These are phyloP conservation scores for Sindora glabra DNA, from an alignment of 306 rosid species.

Conservation along the genomic window DNA sequence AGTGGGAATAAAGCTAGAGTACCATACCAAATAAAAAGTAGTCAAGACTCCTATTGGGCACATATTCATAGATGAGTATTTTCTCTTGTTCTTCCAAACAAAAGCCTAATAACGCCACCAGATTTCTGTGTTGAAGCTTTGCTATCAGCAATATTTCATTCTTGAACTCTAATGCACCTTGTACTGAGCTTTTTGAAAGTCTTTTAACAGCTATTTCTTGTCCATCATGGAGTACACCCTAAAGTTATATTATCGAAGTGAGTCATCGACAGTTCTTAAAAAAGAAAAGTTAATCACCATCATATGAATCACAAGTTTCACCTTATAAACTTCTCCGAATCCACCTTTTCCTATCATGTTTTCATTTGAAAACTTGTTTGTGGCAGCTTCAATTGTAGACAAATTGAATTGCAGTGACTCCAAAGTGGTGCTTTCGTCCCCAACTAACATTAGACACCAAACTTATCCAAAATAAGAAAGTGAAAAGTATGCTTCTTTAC, in stretches of 20 bases:
- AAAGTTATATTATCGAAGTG: not conserved
- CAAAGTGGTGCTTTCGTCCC: not conserved
- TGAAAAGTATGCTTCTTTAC: not conserved
- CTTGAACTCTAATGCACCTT: slow-evolving; percentile 31
- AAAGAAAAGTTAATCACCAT: not conserved
- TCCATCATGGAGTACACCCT: slow-evolving; percentile 30
- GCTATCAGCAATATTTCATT: slow-evolving; percentile 29
- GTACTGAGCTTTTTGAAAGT: slow-evolving; percentile 19
- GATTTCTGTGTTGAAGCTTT: slow-evolving; percentile 36
- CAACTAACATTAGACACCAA: not conserved
- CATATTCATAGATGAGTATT: slow-evolving; percentile 31
- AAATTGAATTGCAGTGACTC: slow-evolving; percentile 22
- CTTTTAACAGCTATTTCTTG: slow-evolving; percentile 30
- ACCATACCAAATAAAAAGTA: slow-evolving; percentile 26
- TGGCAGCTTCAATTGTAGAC: slow-evolving; percentile 14
- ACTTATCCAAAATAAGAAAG: not conserved
- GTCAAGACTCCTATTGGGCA: slow-evolving; percentile 31
- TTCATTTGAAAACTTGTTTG: slow-evolving; percentile 11
- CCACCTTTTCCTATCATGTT: slow-evolving; percentile 27
- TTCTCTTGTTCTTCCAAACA: slow-evolving; percentile 29
- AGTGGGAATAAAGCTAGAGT: not conserved
- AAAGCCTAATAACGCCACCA: slow-evolving; percentile 28
- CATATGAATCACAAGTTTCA: not conserved
- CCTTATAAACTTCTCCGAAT: slow-evolving; percentile 35
- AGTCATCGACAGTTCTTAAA: not conserved